These are phyloP conservation scores for Moniliella sp. DNA, from an alignment of 1,284 basidiomycete genomes.

Conservation along the genomic window DNA sequence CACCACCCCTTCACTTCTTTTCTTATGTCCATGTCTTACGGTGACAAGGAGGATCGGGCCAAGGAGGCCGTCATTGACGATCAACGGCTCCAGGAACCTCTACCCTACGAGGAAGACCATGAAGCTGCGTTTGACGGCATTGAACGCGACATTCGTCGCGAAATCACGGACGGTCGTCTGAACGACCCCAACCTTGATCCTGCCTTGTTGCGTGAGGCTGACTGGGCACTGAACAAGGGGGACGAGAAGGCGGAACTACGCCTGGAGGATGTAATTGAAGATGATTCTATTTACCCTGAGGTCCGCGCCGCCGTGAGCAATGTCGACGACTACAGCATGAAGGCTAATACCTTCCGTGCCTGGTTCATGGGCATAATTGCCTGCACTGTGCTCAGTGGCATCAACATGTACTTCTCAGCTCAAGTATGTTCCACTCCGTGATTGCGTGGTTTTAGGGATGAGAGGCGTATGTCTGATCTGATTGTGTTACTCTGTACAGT, in stretches of 20 bases:
- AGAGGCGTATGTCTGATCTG: background rate
- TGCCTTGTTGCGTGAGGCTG: constrained; percentile 2
- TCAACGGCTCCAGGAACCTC: no score
- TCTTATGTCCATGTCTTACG: no score
- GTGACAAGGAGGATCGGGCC: no score
- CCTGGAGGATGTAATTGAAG: constrained; percentile 8
- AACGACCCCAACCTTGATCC: constrained; percentile 9
- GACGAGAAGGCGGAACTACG: constrained; percentile 5
- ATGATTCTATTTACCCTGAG: constrained; percentile 12
- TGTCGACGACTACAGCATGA: constrained; percentile 42
- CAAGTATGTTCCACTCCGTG: no score
- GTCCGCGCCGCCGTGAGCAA: constrained; percentile 25
- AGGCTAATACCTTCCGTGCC: constrained; percentile 43
- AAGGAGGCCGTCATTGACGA: no score
- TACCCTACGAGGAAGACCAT: no score
- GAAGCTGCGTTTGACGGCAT: constrained; percentile 14
- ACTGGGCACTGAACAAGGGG: constrained; percentile 4
- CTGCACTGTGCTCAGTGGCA: constrained; percentile 28
- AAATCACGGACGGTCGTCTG: constrained; percentile 4
- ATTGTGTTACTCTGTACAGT: background rate
- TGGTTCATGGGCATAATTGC: constrained; percentile 33
- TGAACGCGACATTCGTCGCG: constrained; percentile 8
- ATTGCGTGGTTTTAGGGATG: no score
- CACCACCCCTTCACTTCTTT: no score
- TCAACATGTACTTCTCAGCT: constrained; percentile 46